These are phyloP conservation scores for Haplographium delicatum DNA, from an alignment of 495 filamentous ascomycete genomes.

Conservation along the genomic window DNA sequence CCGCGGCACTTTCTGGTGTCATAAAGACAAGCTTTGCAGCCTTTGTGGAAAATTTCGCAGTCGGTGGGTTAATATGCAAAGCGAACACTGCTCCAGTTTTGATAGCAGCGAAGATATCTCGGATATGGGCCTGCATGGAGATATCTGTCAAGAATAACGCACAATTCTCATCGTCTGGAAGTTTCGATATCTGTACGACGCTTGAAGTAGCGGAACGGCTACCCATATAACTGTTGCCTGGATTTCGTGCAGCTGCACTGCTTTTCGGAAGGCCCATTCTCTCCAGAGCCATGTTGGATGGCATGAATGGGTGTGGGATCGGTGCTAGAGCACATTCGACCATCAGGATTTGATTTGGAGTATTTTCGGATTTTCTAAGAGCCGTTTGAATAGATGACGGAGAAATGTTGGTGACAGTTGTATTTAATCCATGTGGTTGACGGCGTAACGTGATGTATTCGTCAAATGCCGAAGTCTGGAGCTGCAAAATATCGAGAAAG, in stretches of 20 bases:
- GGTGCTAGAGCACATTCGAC: neutral
- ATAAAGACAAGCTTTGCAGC: constrained; percentile 15
- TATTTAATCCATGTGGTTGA: too few relatives aligned
- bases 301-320: neutral
- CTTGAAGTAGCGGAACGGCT: neutral
- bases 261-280: neutral
- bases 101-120: constrained; percentile 4
- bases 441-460: too few relatives aligned
- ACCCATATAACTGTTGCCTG: neutral
- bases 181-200: neutral
- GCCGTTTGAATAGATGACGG: too few relatives aligned
- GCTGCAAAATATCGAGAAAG: too few relatives aligned
- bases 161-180: neutral
- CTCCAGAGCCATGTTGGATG: neutral
- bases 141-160: neutral
- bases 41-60: neutral
- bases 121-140: neutral
- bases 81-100: constrained; percentile 3
- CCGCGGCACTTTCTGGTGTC: constrained; percentile 3
- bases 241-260: neutral
- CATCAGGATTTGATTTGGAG: too few relatives aligned
- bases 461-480: too few relatives aligned
- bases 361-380: too few relatives aligned
- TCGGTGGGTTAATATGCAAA: constrained; percentile 3
- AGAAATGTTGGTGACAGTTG: too few relatives aligned